Percentiles rank a stretch among this genome's conserved stretches.
These are phyloP conservation scores for Lumnitzera racemosa DNA, from an alignment of 345 rosid species.

Conservation along the genomic window DNA sequence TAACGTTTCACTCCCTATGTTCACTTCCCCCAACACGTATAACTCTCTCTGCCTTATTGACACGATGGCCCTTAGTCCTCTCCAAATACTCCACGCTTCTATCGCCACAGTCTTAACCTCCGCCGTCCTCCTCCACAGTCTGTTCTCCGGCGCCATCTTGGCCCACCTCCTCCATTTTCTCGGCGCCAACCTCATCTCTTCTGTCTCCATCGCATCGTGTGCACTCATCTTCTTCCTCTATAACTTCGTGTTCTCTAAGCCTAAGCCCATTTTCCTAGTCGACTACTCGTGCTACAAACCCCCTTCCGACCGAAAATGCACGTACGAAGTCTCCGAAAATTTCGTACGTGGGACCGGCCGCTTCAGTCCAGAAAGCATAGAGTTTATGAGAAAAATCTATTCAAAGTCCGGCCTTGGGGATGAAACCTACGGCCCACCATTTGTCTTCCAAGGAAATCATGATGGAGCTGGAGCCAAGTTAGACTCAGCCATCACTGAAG, in stretches of 20 bases:
- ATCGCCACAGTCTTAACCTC: conserved; percentile 1
- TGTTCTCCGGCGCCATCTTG: background rate
- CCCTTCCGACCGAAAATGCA: conserved; percentile 13
- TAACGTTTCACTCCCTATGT: too few relatives aligned
- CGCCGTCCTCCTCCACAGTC: conserved; percentile 9
- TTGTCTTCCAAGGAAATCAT: conserved; percentile 1
- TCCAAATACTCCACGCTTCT: conserved; percentile 5
- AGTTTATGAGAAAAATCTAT: conserved; percentile 16
- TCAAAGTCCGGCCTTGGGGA: conserved; percentile 17
- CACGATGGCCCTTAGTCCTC: conserved; percentile 4
- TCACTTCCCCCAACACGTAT: too few relatives aligned
- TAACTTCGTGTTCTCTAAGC: background rate
- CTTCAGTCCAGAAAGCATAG: conserved; percentile 14
- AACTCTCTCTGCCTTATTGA: background rate
- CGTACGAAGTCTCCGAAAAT: conserved; percentile 1
- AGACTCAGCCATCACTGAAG: conserved; percentile 9
- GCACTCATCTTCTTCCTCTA: background rate
- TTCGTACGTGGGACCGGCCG: conserved; percentile 12
- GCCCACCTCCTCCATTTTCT: background rate
- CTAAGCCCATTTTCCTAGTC: conserved; percentile 10
- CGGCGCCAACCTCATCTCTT: background rate
- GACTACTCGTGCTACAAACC: conserved; percentile 19
- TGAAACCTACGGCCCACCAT: conserved; percentile 21
- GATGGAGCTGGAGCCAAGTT: conserved; percentile 10
- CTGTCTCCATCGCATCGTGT: background rate